Evolutionary conservation across 768 basidiomycete species (phyloP), one percentile per base, ranked within the genome.

Genomic region (Pulveroboletus sp.): DNA sequence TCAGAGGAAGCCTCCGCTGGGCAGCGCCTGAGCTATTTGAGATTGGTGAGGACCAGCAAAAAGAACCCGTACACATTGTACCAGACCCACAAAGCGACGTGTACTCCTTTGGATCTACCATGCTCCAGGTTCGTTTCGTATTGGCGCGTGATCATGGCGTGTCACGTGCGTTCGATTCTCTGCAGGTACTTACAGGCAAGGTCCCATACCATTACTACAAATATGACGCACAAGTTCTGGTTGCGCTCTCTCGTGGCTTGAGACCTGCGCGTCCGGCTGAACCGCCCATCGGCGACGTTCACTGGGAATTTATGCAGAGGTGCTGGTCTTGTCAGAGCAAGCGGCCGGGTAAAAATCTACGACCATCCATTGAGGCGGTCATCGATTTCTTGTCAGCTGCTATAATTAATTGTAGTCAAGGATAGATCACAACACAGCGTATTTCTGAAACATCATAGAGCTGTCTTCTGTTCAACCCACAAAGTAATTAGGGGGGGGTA

Each of bases 1-100:
- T 77, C 24, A 71, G 72, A 16, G 76, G 78, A 8, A 74, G 73
- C 20, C 65, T 77, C 29, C 69, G 76, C 1, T 78, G 78, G 76
- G 73, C 72, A 6, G 78, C 76, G 48, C 65, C 75, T 0, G 61
- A 71, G 14, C 48, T 79, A 0, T 77, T 73, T 49, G 59, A 55
- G 6, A 32, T 63, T 17, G 51, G 50, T 10, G 63, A 69, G 14
- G 65, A 71, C 20, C 40, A 36, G 5, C 63, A 67, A 23, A 36
- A 51, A n/a, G 45, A 49, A 14, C 57, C 61, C 47, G 10, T 34
- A 12, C 35, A 38, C 2, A 12, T 40, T 1, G n/a, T 58, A n/a
- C 61, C 59, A 0, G 47, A 8, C 16, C 42, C 43, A 2, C 40
- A 59, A 39, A 74, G 68, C 36, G 78, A 80, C 56, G 69, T 77